Evolutionary conservation across 352 stramenopile genomes (phyloP).

Genomic region (Globisporangium nodosum): DNA sequence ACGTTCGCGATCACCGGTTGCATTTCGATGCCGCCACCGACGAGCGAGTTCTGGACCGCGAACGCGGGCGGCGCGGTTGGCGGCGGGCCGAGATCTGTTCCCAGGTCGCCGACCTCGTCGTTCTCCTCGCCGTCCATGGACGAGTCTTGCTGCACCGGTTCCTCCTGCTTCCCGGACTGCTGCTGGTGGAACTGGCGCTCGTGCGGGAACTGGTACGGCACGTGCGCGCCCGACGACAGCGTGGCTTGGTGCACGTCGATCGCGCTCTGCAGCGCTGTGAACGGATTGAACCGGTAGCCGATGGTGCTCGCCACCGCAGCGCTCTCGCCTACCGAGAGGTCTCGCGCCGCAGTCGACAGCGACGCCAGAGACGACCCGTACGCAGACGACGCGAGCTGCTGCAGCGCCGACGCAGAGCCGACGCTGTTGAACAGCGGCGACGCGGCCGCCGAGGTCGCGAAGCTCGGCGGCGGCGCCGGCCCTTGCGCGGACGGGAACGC

Average conservation of each 20-base stretch:
- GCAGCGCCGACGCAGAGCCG: conserved; percentile 20
- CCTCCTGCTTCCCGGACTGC: not conserved
- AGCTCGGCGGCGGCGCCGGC: conserved; percentile 17
- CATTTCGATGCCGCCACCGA: conserved; percentile 75
- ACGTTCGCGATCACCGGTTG: conserved; percentile 66
- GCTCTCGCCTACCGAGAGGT: conserved; percentile 3
- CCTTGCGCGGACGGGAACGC: conserved; percentile 28
- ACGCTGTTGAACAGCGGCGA: not conserved
- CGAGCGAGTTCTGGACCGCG: conserved; percentile 71
- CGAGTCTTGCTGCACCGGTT: not conserved
- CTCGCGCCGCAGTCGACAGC: conserved; percentile 11
- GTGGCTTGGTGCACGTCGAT: conserved; percentile 34
- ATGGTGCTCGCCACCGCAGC: conserved; percentile 4
- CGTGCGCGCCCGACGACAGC: conserved; percentile 1
- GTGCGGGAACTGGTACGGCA: conserved; percentile 11
- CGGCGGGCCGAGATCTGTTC: conserved; percentile 47
- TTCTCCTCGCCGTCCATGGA: conserved; percentile 8
- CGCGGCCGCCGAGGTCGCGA: conserved; percentile 4
- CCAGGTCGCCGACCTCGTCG: conserved; percentile 10
- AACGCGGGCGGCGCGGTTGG: conserved; percentile 54
- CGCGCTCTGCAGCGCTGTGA: conserved; percentile 53
- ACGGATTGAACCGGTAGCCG: conserved; percentile 50
- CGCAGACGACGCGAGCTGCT: conserved; percentile 49
- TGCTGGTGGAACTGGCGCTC: conserved; percentile 8
- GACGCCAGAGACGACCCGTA: conserved; percentile 30